Percentiles rank a stretch among this genome's conserved stretches.
phyloP scores from a whole-genome alignment of 2,329 filamentous ascomycete genomes.

The Aspergillus fumigatiaffinis region DNA sequence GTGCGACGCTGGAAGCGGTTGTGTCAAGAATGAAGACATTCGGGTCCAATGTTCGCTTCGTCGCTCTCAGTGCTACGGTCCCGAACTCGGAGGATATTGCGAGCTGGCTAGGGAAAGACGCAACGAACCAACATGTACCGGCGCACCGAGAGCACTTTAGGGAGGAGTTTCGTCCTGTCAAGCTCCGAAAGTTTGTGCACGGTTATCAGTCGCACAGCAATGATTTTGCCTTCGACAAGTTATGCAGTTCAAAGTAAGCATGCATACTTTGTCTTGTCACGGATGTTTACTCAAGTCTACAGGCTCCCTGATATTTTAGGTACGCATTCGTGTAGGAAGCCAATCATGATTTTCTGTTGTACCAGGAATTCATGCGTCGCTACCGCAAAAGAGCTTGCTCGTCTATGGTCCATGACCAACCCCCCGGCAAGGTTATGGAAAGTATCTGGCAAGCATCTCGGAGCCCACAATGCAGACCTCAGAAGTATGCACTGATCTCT shows the following conservation, averaged over 20 bases:
- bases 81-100: slow-evolving; percentile 80
- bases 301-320: slow-evolving; percentile 64
- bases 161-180: slow-evolving; percentile 76
- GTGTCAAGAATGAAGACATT: slow-evolving; percentile 85
- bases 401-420: slow-evolving; percentile 57
- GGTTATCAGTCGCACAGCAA: slow-evolving; percentile 64
- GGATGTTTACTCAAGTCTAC: slow-evolving; percentile 4
- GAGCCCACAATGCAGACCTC: slow-evolving; percentile 58
- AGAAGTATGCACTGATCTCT: slow-evolving; percentile 42
- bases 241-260: slow-evolving; percentile 57
- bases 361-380: slow-evolving; percentile 66
- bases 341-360: slow-evolving; percentile 79
- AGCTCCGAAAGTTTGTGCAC: slow-evolving; percentile 70
- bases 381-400: slow-evolving; percentile 65
- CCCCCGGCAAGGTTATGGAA: slow-evolving; percentile 60
- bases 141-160: slow-evolving; percentile 68
- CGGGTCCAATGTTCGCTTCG: slow-evolving; percentile 69
- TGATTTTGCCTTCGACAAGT: slow-evolving; percentile 72
- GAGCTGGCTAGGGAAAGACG: slow-evolving; percentile 68
- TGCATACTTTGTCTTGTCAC: neutral
- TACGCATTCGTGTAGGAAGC: slow-evolving; percentile 66
- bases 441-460: slow-evolving; percentile 49
- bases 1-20: slow-evolving; percentile 76
- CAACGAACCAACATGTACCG: slow-evolving; percentile 56
- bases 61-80: slow-evolving; percentile 78